Evolutionary conservation across 1,284 basidiomycete species (phyloP).

Genomic region (Sanguinoderma infundibulare): DNA sequence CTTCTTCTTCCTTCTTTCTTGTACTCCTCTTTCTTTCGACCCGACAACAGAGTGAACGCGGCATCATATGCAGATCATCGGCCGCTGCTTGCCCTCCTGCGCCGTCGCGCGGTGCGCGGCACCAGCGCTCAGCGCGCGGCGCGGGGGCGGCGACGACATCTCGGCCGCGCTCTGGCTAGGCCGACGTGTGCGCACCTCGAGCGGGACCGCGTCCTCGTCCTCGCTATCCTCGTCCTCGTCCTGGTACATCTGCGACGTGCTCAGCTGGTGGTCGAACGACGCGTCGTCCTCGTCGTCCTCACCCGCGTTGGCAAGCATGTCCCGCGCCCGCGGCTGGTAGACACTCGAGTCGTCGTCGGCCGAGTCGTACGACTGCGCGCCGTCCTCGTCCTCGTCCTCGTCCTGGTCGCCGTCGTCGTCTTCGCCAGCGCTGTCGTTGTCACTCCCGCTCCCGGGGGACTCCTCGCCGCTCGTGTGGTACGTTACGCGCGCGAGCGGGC

Average conservation of each 20-base stretch:
- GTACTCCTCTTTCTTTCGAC: background rate
- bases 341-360: slow-evolving; percentile 31
- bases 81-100: slow-evolving; percentile 19
- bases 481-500: slow-evolving; percentile 44
- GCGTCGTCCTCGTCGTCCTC: slow-evolving; percentile 12
- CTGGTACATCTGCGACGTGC: slow-evolving; percentile 39
- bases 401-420: slow-evolving; percentile 19
- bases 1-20: no score
- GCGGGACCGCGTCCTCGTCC: slow-evolving; percentile 32
- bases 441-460: slow-evolving; percentile 24
- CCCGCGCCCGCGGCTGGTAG: slow-evolving; percentile 15
- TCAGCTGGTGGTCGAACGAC: slow-evolving; percentile 30
- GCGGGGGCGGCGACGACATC: slow-evolving; percentile 27
- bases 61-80: slow-evolving; percentile 32
- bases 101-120: slow-evolving; percentile 17
- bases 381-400: background rate
- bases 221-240: slow-evolving; percentile 40
- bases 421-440: slow-evolving; percentile 26
- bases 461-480: slow-evolving; percentile 29
- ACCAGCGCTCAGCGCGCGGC: slow-evolving; percentile 19
- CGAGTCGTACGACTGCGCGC: slow-evolving; percentile 9
- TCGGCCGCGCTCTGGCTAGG: slow-evolving; percentile 30
- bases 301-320: slow-evolving; percentile 12
- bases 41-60: background rate
- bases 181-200: slow-evolving; percentile 37